Conservation (phyloP, 805 yeast species). For the Ogataea kodamae region DNA sequence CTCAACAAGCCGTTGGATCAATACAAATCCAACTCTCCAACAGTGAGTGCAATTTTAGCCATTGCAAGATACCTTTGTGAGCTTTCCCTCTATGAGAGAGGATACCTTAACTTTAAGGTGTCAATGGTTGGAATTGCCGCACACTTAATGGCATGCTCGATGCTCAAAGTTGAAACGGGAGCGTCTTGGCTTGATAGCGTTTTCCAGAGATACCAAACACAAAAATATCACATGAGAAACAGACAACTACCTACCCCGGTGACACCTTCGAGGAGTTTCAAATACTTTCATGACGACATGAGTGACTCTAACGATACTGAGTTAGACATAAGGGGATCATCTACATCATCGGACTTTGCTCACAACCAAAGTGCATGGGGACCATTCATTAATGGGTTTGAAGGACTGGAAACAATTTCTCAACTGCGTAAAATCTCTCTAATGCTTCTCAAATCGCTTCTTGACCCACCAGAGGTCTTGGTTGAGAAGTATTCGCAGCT, state of each 20-base stretch:
- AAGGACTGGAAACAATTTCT: conserved; percentile 37
- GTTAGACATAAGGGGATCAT: too few relatives aligned
- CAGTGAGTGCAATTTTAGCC: conserved; percentile 51
- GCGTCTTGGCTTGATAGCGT: conserved; percentile 32
- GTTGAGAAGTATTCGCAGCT: conserved; percentile 47
- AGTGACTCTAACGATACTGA: conserved; percentile 14
- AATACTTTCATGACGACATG: conserved; percentile 17
- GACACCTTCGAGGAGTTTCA: conserved; percentile 23
- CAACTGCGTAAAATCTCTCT: conserved; percentile 41
- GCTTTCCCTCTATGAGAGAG: conserved; percentile 47
- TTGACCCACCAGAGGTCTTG: conserved; percentile 49
- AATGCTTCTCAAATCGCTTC: conserved; percentile 41
- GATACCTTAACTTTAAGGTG: conserved; percentile 41
- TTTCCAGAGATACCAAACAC: conserved; percentile 13
- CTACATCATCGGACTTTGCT: conserved; percentile 3
- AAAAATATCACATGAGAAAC: conserved; percentile 10
- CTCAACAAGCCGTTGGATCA: conserved; percentile 26
- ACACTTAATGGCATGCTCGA: conserved; percentile 51
- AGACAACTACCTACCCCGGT: conserved; percentile 25
- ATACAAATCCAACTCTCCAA: conserved; percentile 32
- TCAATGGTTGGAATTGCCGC: conserved; percentile 48
- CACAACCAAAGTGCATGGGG: conserved; percentile 40
- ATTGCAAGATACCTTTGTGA: conserved; percentile 54
- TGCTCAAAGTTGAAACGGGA: conserved; percentile 47
- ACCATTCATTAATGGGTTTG: conserved; percentile 48